Evolutionary conservation across 2,329 filamentous ascomycete species (phyloP), one percentile per base, ranked within the genome.

Genomic region (Fusarium verticillioides): DNA sequence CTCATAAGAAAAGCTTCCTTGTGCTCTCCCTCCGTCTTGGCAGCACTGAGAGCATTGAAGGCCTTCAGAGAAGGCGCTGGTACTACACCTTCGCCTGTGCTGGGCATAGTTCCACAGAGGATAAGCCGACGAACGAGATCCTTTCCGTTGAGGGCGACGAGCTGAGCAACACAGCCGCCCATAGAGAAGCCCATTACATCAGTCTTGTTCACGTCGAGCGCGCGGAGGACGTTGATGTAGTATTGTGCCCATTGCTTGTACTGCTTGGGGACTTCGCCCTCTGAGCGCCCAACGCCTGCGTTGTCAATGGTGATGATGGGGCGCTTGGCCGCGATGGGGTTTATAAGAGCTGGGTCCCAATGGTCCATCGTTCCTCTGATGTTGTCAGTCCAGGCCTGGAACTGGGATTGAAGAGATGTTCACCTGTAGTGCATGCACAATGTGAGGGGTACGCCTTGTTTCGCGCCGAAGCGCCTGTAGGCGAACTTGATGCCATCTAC

Each of bases 111-210:
- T 4, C 85, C 85, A 18, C 83, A 84, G 16, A 87, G 77, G 32
- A 87, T 79, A 12, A 87, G 76, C 23, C 81, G 80, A 3, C 83
- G 81, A 0, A 85, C 80, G 4, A 84, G 70, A 4, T 74, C 75
- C 0, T 83, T 81, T 3, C 77, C 79, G 32, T 82, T 78, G 23
- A 87, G 79, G 4, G 84, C 84, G 8, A 87, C 77, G 53, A 85
- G 76, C 69, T 87, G 86, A 11, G 84, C 85, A 9, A 82, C 82
- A 37, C 80, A 82, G 1, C 86, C 86, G 19, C 86, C 86, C 82
- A 88, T 85, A 15, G 84, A 87, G 76, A 85, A 88, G 3, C 87
- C 86, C 44, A 88, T 63, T 12, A 88, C 70, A 64, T 88, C 85
- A 52, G 83, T 79, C 56, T 83, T 74, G 1, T 62, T 37, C n/a